Base-by-base conservation (phyloP, 2,329 filamentous ascomycete genomes). In the Hypomyces perniciosus region DNA sequence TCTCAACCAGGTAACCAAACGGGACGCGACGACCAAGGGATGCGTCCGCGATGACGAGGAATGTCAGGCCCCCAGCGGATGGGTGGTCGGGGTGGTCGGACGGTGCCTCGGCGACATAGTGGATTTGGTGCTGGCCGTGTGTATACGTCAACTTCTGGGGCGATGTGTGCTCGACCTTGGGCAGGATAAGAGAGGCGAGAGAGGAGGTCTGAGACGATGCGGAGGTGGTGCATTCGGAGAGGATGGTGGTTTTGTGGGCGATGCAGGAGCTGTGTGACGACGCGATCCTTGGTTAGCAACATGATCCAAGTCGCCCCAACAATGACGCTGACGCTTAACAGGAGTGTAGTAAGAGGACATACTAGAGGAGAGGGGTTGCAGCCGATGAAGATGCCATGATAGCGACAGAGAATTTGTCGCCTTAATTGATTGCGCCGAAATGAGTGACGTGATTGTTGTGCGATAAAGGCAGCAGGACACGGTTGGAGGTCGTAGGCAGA, bases 101-200 rank as follows among this genome's bases (percentile, higher is more conserved):
- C 8, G 90, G 85, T 1, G 90, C 84, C 65, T 93, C 88, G 63
- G 91, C 82, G 65, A 97, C 87, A 77, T 95, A 96, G 78, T 99
- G 92, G 69, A 97, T 93, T 76, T 93, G 90, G 69, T 95, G 85
- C 54, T 85, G 77, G 72, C 90, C 88, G 70, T 96, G 90, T 38
- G 90, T 95, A 74, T 95, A 96, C 49, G 92, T 97, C 58, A 95
- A 82, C 72, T 96, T 96, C 65, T 95, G 84, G 1, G 90, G 78
- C 30, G 79, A 74, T 57, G 77, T 72, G 74, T 99, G 93, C 50
- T 80, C 78, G 76, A 99, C 95, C 70, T 96, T 96, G 52, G 95
- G 93, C 41, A 99, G 89, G 74, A 99, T 90, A 61, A 96, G 78
- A 41, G 90, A 93, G 59, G 92, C 90, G 61, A 97, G 86, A 9